A percentile compares a stretch with the other conserved stretches of the same genome.
These are phyloP conservation scores for Glaciozyma antarctica DNA, from an alignment of 768 basidiomycete species.

Conservation along the genomic window DNA sequence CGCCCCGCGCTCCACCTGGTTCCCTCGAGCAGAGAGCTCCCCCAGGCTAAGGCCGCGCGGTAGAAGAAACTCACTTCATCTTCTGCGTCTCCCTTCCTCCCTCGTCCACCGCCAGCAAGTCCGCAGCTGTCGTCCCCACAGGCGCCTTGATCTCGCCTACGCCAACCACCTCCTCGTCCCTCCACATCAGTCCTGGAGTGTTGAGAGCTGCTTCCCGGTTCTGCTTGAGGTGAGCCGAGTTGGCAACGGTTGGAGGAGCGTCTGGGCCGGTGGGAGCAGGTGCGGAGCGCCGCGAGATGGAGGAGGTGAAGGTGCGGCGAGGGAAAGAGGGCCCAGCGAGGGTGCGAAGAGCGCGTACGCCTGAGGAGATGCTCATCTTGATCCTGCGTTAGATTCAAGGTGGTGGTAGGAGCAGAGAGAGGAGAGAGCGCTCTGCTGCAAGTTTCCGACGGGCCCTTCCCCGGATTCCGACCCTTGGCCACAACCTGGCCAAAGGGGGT, in stretches of 20 bases:
- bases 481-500: no score
- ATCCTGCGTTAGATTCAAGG: neutral
- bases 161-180: slow-evolving; percentile 47
- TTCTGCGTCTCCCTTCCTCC: slow-evolving; percentile 80
- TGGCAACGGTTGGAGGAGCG: slow-evolving; percentile 45
- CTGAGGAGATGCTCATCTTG: no score
- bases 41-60: no score
- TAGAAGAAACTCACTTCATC: slow-evolving; percentile 53
- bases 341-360: no score
- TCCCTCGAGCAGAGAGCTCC: neutral
- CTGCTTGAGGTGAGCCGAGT: slow-evolving; percentile 54
- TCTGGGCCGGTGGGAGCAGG: neutral
- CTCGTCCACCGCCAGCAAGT: slow-evolving; percentile 45
- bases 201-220: slow-evolving; percentile 63
- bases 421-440: no score
- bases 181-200: slow-evolving; percentile 64
- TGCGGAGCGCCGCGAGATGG: neutral
- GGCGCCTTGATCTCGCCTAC: slow-evolving; percentile 1
- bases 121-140: slow-evolving; percentile 34
- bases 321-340: no score
- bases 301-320: neutral
- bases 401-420: no score
- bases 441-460: no score
- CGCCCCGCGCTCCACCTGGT: neutral
- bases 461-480: no score